phyloP scores from a whole-genome alignment of 192 early-diverging fungal species.

The Chytriomyces sp. region DNA sequence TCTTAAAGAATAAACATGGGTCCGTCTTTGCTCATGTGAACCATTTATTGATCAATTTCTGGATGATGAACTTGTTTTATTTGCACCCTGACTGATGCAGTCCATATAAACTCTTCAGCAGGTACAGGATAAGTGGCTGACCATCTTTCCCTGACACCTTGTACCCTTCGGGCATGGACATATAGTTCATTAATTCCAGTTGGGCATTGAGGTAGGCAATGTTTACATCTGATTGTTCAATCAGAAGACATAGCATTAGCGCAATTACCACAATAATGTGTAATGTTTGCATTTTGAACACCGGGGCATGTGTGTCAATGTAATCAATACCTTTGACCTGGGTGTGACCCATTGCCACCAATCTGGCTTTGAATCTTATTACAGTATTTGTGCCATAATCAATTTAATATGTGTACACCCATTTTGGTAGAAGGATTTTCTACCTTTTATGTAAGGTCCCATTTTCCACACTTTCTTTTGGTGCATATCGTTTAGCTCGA shows the following conservation, averaged over 20 bases:
- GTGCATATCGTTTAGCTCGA: conserved; percentile 1
- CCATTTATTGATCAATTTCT: not conserved
- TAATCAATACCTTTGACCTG: conserved; percentile 23
- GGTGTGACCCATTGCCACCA: conserved; percentile 17
- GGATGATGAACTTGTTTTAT: conserved; percentile 26
- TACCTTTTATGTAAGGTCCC: not conserved
- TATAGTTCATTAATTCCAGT: conserved; percentile 15
- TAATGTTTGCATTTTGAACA: conserved; percentile 10
- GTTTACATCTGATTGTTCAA: conserved; percentile 27
- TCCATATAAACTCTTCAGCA: conserved; percentile 30
- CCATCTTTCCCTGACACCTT: conserved; percentile 5
- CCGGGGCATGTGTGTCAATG: conserved; percentile 18
- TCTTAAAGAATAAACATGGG: conserved; percentile 8
- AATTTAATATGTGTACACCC: conserved; percentile 23
- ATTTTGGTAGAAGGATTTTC: conserved; percentile 3
- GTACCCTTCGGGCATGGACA: conserved; percentile 19
- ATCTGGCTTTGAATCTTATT: conserved; percentile 22
- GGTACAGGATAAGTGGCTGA: not conserved
- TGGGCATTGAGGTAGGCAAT: conserved; percentile 31
- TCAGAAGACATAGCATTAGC: not conserved
- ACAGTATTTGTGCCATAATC: conserved; percentile 15
- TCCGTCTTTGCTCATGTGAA: conserved; percentile 15
- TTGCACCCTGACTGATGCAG: conserved; percentile 25
- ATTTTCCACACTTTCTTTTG: not conserved
- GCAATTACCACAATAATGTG: conserved; percentile 4